phyloP scores from a whole-genome alignment of 345 rosid genomes.

The Eutrema heterophyllum region DNA sequence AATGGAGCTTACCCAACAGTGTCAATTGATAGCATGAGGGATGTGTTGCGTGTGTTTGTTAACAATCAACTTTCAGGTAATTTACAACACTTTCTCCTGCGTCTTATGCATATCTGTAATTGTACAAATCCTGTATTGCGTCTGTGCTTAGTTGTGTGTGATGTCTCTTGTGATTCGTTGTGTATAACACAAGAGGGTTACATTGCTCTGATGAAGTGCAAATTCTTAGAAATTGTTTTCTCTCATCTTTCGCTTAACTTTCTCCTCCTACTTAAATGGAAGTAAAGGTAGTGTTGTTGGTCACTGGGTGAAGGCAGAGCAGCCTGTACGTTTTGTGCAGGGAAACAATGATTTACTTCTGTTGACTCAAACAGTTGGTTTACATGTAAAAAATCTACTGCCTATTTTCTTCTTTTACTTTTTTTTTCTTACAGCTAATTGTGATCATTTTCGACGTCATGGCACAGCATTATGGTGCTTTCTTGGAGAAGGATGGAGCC shows the following conservation, averaged over 20 bases:
- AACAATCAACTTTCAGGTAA: constrained; percentile 74
- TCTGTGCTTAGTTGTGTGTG: not conserved
- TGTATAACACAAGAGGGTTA: not conserved
- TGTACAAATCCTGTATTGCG: too few species aligned
- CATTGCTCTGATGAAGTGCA: not conserved
- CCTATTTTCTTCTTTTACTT: not conserved
- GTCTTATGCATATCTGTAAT: too few species aligned
- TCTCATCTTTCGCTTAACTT: constrained; percentile 11
- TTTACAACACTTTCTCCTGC: too few species aligned
- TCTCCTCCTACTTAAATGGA: constrained; percentile 27
- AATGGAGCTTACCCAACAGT: constrained; percentile 39
- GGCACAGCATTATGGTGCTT: too few species aligned
- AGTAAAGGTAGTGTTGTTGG: constrained; percentile 66
- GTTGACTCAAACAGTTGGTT: constrained; percentile 85
- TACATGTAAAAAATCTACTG: constrained; percentile 55
- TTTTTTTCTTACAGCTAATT: not conserved
- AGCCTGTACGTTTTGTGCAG: constrained; percentile 57
- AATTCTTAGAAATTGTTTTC: not conserved
- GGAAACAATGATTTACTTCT: constrained; percentile 79
- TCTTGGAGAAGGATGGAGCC: too few species aligned
- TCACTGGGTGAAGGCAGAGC: constrained; percentile 82
- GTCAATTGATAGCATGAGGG: constrained; percentile 83
- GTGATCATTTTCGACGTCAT: not conserved
- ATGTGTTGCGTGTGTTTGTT: constrained; percentile 70
- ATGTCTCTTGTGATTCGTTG: not conserved